Evolutionary conservation across 768 basidiomycete species (phyloP).

Genomic region (Serendipita sp.): DNA sequence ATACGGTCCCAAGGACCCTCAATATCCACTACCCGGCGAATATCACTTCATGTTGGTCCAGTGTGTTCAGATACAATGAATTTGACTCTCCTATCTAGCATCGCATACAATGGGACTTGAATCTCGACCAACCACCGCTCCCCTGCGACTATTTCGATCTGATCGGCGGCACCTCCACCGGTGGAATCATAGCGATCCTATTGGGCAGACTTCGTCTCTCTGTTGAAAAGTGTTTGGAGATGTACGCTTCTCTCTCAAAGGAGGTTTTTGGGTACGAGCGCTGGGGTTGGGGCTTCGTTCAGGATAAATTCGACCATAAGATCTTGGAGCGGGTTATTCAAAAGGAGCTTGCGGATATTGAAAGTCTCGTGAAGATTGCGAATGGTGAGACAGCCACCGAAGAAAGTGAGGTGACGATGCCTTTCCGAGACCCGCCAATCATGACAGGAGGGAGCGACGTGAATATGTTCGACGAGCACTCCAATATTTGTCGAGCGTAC

Average conservation of each 20-base stretch:
- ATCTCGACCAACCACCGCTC: not conserved
- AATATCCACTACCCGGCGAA: no score
- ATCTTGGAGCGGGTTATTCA: constrained; percentile 9
- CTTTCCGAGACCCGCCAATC: not conserved
- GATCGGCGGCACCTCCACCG: not conserved
- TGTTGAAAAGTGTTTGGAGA: constrained; percentile 21
- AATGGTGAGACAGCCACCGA: not conserved
- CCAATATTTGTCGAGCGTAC: not conserved
- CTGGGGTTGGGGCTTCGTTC: not conserved
- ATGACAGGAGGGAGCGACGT: not conserved
- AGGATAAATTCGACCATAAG: constrained; percentile 7
- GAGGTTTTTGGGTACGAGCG: constrained; percentile 14
- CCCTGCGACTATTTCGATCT: constrained; percentile 10
- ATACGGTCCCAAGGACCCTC: no score
- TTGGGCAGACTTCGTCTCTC: constrained; percentile 25
- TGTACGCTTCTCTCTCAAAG: constrained; percentile 18
- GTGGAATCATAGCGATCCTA: constrained; percentile 23
- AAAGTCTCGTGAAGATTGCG: not conserved
- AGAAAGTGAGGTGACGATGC: not conserved
- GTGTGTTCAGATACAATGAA: no score
- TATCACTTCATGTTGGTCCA: no score
- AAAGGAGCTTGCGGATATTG: not conserved
- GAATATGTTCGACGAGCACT: constrained; percentile 4
- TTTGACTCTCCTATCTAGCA: no score
- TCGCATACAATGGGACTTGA: constrained; percentile 6